Conservation (phyloP, 768 basidiomycete genomes). For the Hygrocybe punicea region DNA sequence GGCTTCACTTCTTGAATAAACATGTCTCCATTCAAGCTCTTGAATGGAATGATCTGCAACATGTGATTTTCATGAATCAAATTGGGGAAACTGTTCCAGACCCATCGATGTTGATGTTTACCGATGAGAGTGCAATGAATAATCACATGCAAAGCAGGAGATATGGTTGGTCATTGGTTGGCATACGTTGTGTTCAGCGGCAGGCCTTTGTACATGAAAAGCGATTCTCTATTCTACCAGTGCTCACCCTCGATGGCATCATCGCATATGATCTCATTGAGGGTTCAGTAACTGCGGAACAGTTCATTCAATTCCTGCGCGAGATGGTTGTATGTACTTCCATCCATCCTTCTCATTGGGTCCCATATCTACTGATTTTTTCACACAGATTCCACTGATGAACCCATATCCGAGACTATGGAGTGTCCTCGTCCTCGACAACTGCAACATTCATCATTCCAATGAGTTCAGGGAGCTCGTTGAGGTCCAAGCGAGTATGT, state of each 20-base stretch:
- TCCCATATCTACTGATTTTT: conserved; percentile 17
- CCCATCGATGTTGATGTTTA: conserved; percentile 11
- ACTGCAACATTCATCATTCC: conserved; percentile 39
- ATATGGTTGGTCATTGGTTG: conserved; percentile 16
- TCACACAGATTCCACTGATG: conserved; percentile 1
- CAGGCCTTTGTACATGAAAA: conserved; percentile 24
- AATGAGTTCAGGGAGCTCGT: conserved; percentile 32
- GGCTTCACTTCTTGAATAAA: neutral
- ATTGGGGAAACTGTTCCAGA: neutral
- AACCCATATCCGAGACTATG: conserved; percentile 31
- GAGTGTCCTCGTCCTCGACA: conserved; percentile 40
- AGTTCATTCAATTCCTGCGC: conserved; percentile 30
- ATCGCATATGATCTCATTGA: conserved; percentile 35
- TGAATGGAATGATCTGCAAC: conserved; percentile 1
- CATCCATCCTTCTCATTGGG: neutral
- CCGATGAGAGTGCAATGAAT: conserved; percentile 30
- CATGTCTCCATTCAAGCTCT: neutral
- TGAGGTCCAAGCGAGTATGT: conserved; percentile 21
- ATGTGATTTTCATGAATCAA: neutral
- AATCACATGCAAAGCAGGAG: conserved; percentile 16
- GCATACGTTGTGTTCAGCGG: conserved; percentile 18
- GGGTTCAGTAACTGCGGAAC: conserved; percentile 34
- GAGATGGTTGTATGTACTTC: conserved; percentile 24
- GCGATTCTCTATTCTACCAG: conserved; percentile 29
- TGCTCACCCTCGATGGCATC: conserved; percentile 27